phyloP scores from a whole-genome alignment of 2,329 filamentous ascomycete genomes.

The Paraconiothyrium brasiliense region DNA sequence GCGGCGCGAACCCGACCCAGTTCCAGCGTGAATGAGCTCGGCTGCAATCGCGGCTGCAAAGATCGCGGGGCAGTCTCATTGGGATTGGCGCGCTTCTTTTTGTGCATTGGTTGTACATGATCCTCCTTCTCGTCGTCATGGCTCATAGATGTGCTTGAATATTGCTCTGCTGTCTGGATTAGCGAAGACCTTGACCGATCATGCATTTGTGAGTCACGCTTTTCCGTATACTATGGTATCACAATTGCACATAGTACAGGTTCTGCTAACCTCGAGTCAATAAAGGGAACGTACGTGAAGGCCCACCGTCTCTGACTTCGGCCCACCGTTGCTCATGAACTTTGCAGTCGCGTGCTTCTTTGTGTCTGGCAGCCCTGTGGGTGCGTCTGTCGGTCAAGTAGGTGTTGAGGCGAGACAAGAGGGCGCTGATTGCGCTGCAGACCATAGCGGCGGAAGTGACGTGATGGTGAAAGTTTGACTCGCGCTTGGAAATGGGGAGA shows the following conservation, averaged over 20 bases:
- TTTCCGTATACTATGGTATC: not conserved
- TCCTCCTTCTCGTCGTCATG: not conserved
- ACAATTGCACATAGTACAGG: not conserved
- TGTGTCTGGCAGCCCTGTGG: not conserved
- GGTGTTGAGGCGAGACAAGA: not conserved
- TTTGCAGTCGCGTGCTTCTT: constrained; percentile 8
- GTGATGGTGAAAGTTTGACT: not conserved
- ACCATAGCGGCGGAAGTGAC: not conserved
- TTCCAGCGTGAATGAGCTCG: constrained; percentile 2
- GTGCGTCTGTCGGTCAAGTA: not conserved
- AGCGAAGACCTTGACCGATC: not conserved
- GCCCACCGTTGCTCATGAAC: not conserved
- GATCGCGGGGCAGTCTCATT: not conserved
- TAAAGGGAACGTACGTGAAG: not conserved
- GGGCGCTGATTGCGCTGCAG: not conserved
- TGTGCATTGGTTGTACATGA: not conserved
- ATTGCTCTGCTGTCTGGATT: not conserved
- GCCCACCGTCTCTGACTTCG: not conserved
- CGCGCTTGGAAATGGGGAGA: too few species aligned
- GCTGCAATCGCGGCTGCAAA: not conserved
- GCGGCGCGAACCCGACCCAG: constrained; percentile 2
- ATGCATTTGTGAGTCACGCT: not conserved
- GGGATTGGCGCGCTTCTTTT: too few species aligned
- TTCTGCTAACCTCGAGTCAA: not conserved
- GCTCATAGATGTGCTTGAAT: not conserved